Conservation (phyloP, 1,139 yeast genomes). For the Blastobotrys buckinghamii region DNA sequence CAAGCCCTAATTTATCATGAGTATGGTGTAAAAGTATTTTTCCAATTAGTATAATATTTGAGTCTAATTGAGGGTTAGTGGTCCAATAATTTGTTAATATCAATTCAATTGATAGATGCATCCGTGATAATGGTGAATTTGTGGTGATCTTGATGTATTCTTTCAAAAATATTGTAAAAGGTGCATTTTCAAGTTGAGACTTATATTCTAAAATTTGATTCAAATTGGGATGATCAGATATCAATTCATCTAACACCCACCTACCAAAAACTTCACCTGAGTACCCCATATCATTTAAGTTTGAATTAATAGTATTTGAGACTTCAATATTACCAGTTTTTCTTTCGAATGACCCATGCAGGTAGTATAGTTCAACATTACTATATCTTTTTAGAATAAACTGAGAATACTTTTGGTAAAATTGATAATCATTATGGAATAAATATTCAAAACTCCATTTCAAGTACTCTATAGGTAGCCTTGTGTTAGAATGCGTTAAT, state of each 20-base stretch:
- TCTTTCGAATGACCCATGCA: neutral
- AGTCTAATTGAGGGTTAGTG: neutral
- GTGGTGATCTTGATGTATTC: neutral
- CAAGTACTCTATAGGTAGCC: conserved; percentile 3
- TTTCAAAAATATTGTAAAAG: neutral
- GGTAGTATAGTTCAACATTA: neutral
- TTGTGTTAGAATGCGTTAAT: conserved; percentile 2
- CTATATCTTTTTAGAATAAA: conserved; percentile 5
- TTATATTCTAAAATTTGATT: neutral
- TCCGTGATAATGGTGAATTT: neutral
- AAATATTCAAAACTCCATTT: conserved; percentile 5
- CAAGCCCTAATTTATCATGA: neutral
- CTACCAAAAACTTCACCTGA: neutral
- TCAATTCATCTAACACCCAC: conserved; percentile 5
- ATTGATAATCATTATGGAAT: neutral
- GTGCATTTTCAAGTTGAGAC: too few relatives aligned
- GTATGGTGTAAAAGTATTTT: neutral
- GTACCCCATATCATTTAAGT: neutral
- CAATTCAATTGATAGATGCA: neutral
- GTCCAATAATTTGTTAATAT: neutral
- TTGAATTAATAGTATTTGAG: neutral
- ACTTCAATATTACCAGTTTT: neutral
- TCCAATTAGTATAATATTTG: neutral
- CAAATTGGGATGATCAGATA: neutral
- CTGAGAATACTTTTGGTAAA: conserved; percentile 6